A percentile compares a stretch with the other conserved stretches of the same genome.
phyloP scores from a whole-genome alignment of 2,329 filamentous ascomycete species.

The Podosphaera leucotricha region DNA sequence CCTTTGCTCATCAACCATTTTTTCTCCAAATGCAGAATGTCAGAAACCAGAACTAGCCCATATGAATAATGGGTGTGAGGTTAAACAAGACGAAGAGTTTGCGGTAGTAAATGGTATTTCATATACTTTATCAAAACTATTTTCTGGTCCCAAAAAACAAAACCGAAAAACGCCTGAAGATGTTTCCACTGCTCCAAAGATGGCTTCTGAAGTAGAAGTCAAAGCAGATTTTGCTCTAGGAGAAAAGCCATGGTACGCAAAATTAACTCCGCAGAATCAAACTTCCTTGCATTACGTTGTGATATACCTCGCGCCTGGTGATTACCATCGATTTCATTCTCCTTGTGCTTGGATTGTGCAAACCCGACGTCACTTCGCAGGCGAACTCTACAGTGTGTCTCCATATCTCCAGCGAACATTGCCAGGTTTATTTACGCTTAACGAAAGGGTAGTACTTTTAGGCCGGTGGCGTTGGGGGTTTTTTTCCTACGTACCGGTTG shows the following conservation, averaged over 20 bases:
- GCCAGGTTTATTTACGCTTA: slow-evolving; percentile 84
- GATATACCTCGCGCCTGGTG: slow-evolving; percentile 85
- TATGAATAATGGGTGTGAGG: slow-evolving; percentile 26
- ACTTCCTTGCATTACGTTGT: slow-evolving; percentile 80
- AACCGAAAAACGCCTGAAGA: slow-evolving; percentile 31
- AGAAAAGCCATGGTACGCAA: slow-evolving; percentile 44
- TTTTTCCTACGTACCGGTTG: slow-evolving; percentile 88
- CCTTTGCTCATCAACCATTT: slow-evolving; percentile 24
- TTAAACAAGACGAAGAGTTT: slow-evolving; percentile 71
- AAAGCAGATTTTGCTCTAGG: slow-evolving; percentile 59
- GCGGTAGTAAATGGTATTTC: slow-evolving; percentile 84
- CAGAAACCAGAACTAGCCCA: slow-evolving; percentile 10
- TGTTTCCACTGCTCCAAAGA: slow-evolving; percentile 43
- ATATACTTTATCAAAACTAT: slow-evolving; percentile 70
- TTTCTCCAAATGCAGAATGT: slow-evolving; percentile 11
- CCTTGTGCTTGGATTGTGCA: slow-evolving; percentile 91
- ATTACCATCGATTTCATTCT: slow-evolving; percentile 97
- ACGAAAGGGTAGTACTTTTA: slow-evolving; percentile 82
- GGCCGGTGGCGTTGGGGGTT: slow-evolving; percentile 94
- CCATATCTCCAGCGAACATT: slow-evolving; percentile 85
- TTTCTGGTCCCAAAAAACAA: slow-evolving; percentile 40
- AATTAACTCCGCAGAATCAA: slow-evolving; percentile 31
- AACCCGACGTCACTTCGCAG: slow-evolving; percentile 85
- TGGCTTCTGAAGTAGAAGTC: slow-evolving; percentile 61
- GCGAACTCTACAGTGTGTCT: slow-evolving; percentile 84